Evolutionary conservation across 176 grass and related monocot species (phyloP).

Genomic region (Miscanthus lutarioriparius): DNA sequence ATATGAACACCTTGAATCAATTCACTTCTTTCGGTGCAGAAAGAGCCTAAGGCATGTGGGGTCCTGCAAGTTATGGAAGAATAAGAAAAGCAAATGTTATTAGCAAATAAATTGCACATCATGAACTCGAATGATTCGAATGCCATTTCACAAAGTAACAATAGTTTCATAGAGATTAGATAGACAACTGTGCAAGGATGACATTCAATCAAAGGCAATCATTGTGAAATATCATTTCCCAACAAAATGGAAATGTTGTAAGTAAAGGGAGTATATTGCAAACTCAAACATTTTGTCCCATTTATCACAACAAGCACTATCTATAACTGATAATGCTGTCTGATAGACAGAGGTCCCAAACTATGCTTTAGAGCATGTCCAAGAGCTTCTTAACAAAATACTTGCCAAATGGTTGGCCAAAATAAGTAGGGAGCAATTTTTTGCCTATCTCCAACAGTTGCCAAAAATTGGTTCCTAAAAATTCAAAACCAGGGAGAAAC

Average conservation of each 20-base stretch:
- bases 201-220: neutral
- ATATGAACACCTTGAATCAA: neutral
- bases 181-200: neutral
- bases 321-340: neutral
- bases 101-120: neutral
- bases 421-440: neutral
- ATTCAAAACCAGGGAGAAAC: too few relatives aligned
- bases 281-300: neutral
- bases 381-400: neutral
- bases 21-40: neutral
- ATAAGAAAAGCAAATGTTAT: neutral
- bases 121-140: neutral
- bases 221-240: conserved; percentile 4
- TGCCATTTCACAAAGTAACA: neutral
- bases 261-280: neutral
- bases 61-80: neutral
- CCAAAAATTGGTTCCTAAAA: too few relatives aligned
- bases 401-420: neutral
- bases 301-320: neutral
- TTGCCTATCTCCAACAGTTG: neutral
- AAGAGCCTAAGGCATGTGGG: neutral
- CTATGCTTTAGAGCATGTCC: too few relatives aligned
- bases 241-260: neutral
- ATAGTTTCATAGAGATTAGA: neutral
- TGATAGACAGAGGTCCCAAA: neutral